A percentile compares a stretch with the other conserved stretches of the same genome.
Conservation (phyloP, 2,329 filamentous ascomycete genomes). For the Cytospora schulzeri region DNA sequence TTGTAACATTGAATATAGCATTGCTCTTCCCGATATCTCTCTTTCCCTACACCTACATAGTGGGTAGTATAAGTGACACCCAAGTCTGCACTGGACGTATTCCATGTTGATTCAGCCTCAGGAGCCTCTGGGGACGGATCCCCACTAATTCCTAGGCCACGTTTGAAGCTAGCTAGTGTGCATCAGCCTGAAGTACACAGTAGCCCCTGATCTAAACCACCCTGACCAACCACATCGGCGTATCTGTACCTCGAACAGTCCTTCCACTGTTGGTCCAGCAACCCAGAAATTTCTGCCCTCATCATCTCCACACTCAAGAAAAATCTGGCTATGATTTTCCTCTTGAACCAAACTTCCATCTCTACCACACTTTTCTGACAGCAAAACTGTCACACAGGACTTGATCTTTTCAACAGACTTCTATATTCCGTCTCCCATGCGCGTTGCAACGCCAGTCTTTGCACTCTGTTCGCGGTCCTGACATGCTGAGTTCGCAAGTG, state of each 20-base stretch:
- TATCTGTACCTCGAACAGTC: background rate
- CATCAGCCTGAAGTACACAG: no score
- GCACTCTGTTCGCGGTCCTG: background rate
- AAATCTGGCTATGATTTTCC: background rate
- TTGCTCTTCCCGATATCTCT: no score
- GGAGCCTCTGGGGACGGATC: no score
- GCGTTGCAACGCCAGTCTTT: background rate
- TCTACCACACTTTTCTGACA: background rate
- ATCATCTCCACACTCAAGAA: background rate
- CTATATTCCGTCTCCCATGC: background rate
- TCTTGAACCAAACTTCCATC: background rate
- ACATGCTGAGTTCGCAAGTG: background rate
- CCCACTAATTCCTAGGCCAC: background rate
- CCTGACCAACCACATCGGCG: background rate
- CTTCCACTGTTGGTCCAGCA: background rate
- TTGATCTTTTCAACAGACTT: background rate
- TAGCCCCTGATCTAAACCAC: background rate
- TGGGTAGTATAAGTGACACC: no score
- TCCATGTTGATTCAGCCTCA: no score
- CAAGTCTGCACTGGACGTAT: no score
- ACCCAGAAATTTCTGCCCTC: background rate
- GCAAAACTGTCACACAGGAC: no score
- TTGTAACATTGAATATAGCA: no score
- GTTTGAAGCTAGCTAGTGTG: background rate
- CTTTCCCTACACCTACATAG: no score